Evolutionary conservation across 177 flowering plant species (phyloP), one percentile per base, ranked within the genome.

Genomic region (Vitis hybrid): DNA sequence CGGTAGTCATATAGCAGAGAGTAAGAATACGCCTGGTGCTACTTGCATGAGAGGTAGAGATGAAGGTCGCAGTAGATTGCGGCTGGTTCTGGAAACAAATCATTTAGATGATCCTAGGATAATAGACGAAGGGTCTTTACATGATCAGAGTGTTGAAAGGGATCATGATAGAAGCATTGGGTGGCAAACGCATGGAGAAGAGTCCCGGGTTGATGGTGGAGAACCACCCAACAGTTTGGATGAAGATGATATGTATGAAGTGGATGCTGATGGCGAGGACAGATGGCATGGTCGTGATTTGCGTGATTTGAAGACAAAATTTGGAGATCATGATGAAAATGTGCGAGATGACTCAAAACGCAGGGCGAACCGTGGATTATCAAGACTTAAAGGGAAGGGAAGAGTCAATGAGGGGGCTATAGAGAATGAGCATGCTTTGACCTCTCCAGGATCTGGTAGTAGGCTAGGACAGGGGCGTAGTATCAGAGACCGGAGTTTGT

Each of bases 321-420:
- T 33, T 62, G 80, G 81, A 71, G 90, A 86, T 59, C 52, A 59
- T 68, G 98, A 88, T 73, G 92, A 88, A 51, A 83, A 74, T 80
- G 77, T 68, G 6, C 85, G 90, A 83, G 96, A 89, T 50, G 96
- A 90, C 59, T 75, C 85, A 58, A 89, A 90, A 78, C 87, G 88
- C 54, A 84, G 78, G 75, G 52, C 64, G 22, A 82, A 72, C 68
- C 89, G 96, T 69, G 91, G 79, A 65, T 80, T 73, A 78, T 56
- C 75, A 71, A 87, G 82, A 78, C 73, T 75, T 56, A 87, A 86
- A 79, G 91, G 87, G 14, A 93, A 82, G 75, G 92, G 83, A 50
- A 85, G 88, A 78, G 65, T 66, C 52, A 73, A 59, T 81, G 98
- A 95, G 80, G 89, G 81, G 20, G 56, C 64, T 52, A 22, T 58